Evolutionary conservation across 441 rosid species (phyloP).

Genomic region (Bruguiera hainesii): DNA sequence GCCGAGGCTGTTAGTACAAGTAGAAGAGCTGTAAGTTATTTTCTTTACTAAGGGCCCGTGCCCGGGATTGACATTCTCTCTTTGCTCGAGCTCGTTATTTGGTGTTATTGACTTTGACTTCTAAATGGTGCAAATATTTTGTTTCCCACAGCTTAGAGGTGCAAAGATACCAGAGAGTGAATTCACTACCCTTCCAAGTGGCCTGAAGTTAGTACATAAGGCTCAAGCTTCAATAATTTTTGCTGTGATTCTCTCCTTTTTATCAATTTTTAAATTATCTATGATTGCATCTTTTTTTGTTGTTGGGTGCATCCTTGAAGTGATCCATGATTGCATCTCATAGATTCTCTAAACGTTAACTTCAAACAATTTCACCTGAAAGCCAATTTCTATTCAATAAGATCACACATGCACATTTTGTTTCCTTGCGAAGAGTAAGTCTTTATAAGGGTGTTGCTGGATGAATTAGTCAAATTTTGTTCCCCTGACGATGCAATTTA

Average conservation of each 20-base stretch:
- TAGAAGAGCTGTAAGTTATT: slow-evolving; percentile 76
- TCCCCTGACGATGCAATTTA: background rate
- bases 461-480: background rate
- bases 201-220: slow-evolving; percentile 63
- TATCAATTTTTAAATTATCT: background rate
- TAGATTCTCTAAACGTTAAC: background rate
- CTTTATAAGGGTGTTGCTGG: background rate
- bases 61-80: no score
- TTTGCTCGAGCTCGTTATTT: background rate
- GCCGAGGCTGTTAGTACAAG: slow-evolving; percentile 91
- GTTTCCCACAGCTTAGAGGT: slow-evolving; percentile 65
- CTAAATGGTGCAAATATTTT: slow-evolving; percentile 14
- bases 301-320: no score
- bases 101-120: background rate
- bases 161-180: slow-evolving; percentile 80
- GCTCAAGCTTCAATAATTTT: background rate
- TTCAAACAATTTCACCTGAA: slow-evolving; percentile 1
- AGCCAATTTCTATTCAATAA: background rate
- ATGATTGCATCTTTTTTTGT: background rate
- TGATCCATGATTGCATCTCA: background rate
- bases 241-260: background rate
- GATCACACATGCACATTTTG: background rate
- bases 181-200: slow-evolving; percentile 70
- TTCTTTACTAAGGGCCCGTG: background rate
- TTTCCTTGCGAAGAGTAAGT: background rate